A percentile compares a stretch with the other conserved stretches of the same genome.
Conservation (phyloP, 176 grass and related monocot genomes). For the Poa annua region DNA sequence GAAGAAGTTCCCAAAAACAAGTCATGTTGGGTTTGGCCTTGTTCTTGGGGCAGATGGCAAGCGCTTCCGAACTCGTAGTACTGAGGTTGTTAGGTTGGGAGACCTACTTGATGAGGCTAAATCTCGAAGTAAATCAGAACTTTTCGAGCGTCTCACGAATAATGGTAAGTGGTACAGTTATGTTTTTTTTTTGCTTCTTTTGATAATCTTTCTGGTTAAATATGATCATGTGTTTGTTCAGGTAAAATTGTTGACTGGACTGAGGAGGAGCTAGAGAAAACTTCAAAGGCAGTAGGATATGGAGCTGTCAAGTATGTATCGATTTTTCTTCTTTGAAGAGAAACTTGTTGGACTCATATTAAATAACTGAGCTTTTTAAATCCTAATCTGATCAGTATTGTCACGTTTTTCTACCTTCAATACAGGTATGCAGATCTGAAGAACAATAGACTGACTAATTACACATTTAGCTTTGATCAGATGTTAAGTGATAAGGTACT, state of each 20-base stretch:
- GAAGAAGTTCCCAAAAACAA: constrained; percentile 59
- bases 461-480: constrained; percentile 70
- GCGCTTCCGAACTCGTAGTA: constrained; percentile 66
- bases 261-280: constrained; percentile 67
- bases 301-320: constrained; percentile 68
- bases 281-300: constrained; percentile 72
- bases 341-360: constrained; percentile 29
- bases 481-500: constrained; percentile 83
- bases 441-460: constrained; percentile 75
- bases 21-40: constrained; percentile 73
- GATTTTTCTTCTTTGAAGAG: not conserved
- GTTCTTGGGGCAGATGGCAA: constrained; percentile 81
- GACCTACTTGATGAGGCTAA: constrained; percentile 85
- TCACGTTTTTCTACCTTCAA: constrained; percentile 26
- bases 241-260: constrained; percentile 61
- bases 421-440: constrained; percentile 81
- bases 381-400: constrained; percentile 8
- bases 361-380: constrained; percentile 6
- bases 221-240: constrained; percentile 46
- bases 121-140: constrained; percentile 52
- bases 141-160: constrained; percentile 55
- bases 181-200: constrained; percentile 23
- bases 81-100: constrained; percentile 62
- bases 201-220: constrained; percentile 27
- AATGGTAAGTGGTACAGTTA: constrained; percentile 58